Evolutionary conservation across 2,329 filamentous ascomycete species (phyloP), one percentile per base, ranked within the genome.

Genomic region (Pseudogymnoascus sp.): DNA sequence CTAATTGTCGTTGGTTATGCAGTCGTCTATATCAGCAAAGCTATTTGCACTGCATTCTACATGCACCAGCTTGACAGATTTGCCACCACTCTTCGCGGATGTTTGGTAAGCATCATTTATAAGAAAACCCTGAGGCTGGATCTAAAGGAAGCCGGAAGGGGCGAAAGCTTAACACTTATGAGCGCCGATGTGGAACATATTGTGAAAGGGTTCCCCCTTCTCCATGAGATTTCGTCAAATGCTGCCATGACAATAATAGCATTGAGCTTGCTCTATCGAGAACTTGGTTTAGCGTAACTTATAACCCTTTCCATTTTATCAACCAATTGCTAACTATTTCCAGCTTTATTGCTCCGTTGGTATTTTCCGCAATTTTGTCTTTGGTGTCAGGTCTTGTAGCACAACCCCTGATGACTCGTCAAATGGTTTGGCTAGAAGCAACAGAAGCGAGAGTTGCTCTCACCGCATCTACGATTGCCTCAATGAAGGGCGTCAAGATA

Each of bases 401-500:
- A 8, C 10, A 19, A 15, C 50, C 50, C 6, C 28, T 57, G n/a
- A 57, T 57, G 50, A 57, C 50, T 57, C 35, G 50, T 15, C 71
- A 73, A 65, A 64, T 63, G 17, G 67, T 71, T 15, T 80, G 78
- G 78, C 73, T 76, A 1, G 66, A 69, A 31, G 76, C 75, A 3
- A 74, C 78, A n/a, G 74, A 80, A 65, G 70, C 71, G 47, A 74
- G 78, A 8, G 73, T 80, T 31, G 72, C 74, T 1, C 69, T 74
- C 28, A 78, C 77, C 0, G 74, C 76, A 6, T 71, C 69, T n/a
- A 76, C 78, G 69, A 71, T 80, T 1, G 69, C 68, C 3, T 72
- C 74, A 10, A 79, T 80, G 66, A 79, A 79, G 63, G 74, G 75
- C 1, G 70, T 80, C 63, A 80, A 79, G 59, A 78, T 80, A 74